phyloP scores from a whole-genome alignment of 2,329 filamentous ascomycete species.

The Penicillium crustosum region DNA sequence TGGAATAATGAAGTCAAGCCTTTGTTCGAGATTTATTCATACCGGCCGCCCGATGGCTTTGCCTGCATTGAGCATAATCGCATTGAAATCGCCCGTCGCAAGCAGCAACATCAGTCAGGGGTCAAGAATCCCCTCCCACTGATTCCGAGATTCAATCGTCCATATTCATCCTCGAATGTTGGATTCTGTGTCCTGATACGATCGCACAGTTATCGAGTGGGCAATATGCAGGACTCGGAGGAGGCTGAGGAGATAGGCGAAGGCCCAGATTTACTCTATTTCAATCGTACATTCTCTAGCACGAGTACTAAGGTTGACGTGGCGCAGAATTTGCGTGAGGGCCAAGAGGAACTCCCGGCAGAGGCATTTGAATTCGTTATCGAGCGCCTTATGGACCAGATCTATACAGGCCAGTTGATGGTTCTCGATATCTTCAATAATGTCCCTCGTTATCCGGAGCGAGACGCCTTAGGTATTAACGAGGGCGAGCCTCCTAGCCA shows the following conservation, averaged over 20 bases:
- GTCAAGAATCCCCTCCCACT: conserved; percentile 9
- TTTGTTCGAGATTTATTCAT: conserved; percentile 24
- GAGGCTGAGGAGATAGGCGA: conserved; percentile 6
- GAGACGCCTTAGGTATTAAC: conserved; percentile 15
- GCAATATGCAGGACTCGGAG: not conserved
- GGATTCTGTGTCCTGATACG: conserved; percentile 17
- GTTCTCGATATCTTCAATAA: conserved; percentile 6
- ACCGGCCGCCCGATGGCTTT: conserved; percentile 16
- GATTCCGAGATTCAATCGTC: conserved; percentile 5
- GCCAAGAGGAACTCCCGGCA: not conserved
- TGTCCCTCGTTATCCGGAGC: not conserved
- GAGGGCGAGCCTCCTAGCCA: conserved; percentile 12
- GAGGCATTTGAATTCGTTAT: conserved; percentile 13
- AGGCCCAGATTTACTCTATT: conserved; percentile 15
- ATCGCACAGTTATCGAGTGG: conserved; percentile 20
- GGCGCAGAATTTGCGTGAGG: not conserved
- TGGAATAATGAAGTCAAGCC: conserved; percentile 12
- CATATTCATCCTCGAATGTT: not conserved
- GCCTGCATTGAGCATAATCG: conserved; percentile 20
- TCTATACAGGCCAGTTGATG: conserved; percentile 14
- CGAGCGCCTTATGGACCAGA: conserved; percentile 4
- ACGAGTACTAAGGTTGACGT: not conserved
- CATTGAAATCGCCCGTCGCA: conserved; percentile 18
- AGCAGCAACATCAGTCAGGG: conserved; percentile 15
- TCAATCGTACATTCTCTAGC: conserved; percentile 19